Conservation (phyloP, 352 stramenopile genomes). For the Phytopythium chamaehyphon region DNA sequence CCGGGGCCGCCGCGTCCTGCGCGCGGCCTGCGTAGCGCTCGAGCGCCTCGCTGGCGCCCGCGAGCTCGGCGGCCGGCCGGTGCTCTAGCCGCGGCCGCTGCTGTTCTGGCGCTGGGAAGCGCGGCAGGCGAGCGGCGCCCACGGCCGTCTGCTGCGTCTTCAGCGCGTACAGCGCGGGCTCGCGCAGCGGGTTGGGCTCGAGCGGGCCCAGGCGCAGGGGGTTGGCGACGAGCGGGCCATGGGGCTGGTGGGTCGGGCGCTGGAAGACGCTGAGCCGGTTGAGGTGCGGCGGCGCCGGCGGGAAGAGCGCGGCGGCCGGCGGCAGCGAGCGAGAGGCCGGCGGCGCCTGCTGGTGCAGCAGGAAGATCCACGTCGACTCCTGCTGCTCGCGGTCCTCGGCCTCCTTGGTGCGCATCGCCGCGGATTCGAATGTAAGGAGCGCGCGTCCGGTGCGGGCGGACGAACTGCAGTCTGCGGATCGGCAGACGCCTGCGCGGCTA, state of each 20-base stretch:
- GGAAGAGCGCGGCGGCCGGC: neutral
- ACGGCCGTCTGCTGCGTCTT: conserved; percentile 10
- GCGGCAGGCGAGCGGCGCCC: too few relatives aligned
- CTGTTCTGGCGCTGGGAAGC: too few relatives aligned
- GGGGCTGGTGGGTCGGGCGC: too few relatives aligned
- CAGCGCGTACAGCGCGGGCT: neutral
- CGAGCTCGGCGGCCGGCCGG: conserved; percentile 4
- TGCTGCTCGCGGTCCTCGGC: conserved; percentile 40
- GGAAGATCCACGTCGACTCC: conserved; percentile 51
- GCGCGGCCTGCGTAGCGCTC: neutral
- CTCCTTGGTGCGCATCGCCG: conserved; percentile 42
- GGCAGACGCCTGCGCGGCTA: too few relatives aligned
- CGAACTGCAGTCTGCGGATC: too few relatives aligned
- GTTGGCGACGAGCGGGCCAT: neutral
- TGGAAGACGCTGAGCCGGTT: neutral
- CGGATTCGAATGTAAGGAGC: neutral
- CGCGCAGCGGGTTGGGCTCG: conserved; percentile 6
- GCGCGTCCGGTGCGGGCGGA: too few relatives aligned
- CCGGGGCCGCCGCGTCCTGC: neutral
- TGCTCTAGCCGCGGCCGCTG: conserved; percentile 5
- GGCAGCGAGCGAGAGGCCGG: conserved; percentile 12
- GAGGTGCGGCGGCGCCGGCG: conserved; percentile 3
- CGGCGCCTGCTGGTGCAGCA: conserved; percentile 46
- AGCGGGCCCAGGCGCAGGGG: conserved; percentile 10
- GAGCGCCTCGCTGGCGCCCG: conserved; percentile 1